Percentiles rank a stretch among this genome's conserved stretches.
phyloP scores from a whole-genome alignment of 108 stramenopile species.

The Conticribra weissflogii region DNA sequence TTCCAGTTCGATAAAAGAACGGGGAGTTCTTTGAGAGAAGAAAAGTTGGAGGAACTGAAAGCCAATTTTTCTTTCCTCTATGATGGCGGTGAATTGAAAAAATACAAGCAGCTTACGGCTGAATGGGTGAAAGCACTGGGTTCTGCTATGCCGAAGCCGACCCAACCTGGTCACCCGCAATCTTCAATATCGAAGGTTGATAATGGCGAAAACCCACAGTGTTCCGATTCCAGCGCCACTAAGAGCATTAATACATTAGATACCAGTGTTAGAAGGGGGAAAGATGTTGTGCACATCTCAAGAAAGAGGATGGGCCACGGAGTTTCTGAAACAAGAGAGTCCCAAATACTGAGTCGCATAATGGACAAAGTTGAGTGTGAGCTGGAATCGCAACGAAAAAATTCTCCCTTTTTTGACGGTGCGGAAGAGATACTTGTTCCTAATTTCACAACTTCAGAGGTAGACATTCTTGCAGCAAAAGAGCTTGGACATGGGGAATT shows the following conservation, averaged over 20 bases:
- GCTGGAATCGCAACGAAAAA: slow-evolving; percentile 22
- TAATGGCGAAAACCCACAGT: slow-evolving; percentile 20
- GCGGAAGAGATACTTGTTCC: slow-evolving; percentile 7
- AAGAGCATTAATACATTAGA: not conserved
- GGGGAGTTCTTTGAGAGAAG: slow-evolving; percentile 56
- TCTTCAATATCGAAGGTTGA: not conserved
- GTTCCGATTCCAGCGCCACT: not conserved
- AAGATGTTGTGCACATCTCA: not conserved
- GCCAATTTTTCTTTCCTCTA: slow-evolving; percentile 48
- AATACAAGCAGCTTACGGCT: slow-evolving; percentile 13
- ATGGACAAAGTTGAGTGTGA: slow-evolving; percentile 30
- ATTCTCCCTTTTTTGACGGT: slow-evolving; percentile 37
- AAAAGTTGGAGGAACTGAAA: slow-evolving; percentile 50
- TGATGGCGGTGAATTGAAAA: slow-evolving; percentile 39
- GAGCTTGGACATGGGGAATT: slow-evolving; percentile 70
- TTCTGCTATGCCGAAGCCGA: slow-evolving; percentile 3
- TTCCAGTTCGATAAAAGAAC: slow-evolving; percentile 43
- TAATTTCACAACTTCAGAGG: slow-evolving; percentile 45
- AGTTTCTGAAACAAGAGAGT: slow-evolving; percentile 23
- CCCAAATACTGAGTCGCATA: slow-evolving; percentile 10
- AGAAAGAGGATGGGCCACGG: not conserved
- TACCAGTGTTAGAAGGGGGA: slow-evolving; percentile 1
- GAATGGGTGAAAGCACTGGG: slow-evolving; percentile 34
- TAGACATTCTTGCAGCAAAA: slow-evolving; percentile 31
- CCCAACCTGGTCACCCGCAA: not conserved